Evolutionary conservation across 2,329 filamentous ascomycete species (phyloP), one percentile per base, ranked within the genome.

Genomic region (Talaromyces sp.): DNA sequence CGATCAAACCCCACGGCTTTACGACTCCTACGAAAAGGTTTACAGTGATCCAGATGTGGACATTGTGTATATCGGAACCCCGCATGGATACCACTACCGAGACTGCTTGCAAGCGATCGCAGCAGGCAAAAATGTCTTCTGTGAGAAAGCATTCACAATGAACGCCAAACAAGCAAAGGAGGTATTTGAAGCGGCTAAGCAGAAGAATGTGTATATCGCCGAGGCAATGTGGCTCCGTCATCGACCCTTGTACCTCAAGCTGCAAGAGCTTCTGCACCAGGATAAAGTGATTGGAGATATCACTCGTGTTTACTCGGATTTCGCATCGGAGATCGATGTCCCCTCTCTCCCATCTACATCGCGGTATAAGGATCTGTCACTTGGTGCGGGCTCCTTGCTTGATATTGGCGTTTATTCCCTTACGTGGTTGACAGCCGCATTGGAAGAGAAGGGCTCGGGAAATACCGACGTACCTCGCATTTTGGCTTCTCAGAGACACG

Each of bases 21-120:
- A 60, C 27, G 41, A 37, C 10, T 44, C 42, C 9, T 52, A 58
- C 30, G 27, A 46, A 5, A 48, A 49, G 14, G 40, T 59, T 9
- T 59, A 57, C 17, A 16, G 51, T 3, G 62, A 68, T 40, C 20
- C 55, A 1, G 49, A 62, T 3, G 76, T 84, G 45, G 75, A 81
- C 35, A 76, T 74, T 16, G 75, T 84, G 40, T 83, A 82, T 63
- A 78, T 83, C 47, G 75, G 79, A 9, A 70, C 82, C 6, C 68
- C 69, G 1, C 73, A 75, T 47, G 63, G 56, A 1, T 59, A 66
- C 20, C 73, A 76, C 35, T 67, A 65, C n/a, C 75, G 80, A 52
- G 82, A 79, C 76, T 73, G 80, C 19, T 57, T 77, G 33, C 61
- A 66, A 36, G 62, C 66, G 2, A 56, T 69, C 4, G 35, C 52